Conservation (phyloP, 371 early-diverging fungal species). For the Mucor circinelloides region DNA sequence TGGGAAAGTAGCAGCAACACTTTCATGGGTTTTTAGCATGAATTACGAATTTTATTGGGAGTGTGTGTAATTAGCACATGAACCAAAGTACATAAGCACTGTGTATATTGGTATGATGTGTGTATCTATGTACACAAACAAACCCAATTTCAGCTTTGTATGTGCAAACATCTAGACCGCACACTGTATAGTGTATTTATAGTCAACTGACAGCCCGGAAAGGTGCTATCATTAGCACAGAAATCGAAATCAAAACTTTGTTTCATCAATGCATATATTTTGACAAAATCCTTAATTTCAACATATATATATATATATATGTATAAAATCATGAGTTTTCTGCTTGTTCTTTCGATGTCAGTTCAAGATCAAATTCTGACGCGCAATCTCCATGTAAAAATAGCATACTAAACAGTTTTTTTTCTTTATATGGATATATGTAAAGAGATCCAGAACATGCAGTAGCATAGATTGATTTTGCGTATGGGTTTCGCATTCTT, state of each 20-base stretch:
- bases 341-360: neutral
- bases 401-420: neutral
- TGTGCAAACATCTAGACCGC: neutral
- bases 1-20: neutral
- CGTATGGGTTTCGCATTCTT: neutral
- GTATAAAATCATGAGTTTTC: neutral
- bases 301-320: neutral
- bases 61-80: neutral
- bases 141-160: neutral
- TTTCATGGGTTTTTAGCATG: slow-evolving; percentile 1
- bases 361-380: neutral
- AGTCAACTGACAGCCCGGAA: neutral
- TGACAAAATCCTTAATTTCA: neutral
- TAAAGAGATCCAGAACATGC: neutral
- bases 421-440: neutral
- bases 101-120: neutral
- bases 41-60: neutral
- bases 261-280: neutral
- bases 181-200: neutral
- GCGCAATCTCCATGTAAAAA: neutral
- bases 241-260: neutral
- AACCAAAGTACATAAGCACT: neutral
- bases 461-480: neutral
- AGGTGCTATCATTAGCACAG: neutral
- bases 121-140: neutral